Evolutionary conservation across 257 asterid genomes (phyloP), one percentile per base, ranked within the genome.

Genomic region (Jaltomata sinuosa): DNA sequence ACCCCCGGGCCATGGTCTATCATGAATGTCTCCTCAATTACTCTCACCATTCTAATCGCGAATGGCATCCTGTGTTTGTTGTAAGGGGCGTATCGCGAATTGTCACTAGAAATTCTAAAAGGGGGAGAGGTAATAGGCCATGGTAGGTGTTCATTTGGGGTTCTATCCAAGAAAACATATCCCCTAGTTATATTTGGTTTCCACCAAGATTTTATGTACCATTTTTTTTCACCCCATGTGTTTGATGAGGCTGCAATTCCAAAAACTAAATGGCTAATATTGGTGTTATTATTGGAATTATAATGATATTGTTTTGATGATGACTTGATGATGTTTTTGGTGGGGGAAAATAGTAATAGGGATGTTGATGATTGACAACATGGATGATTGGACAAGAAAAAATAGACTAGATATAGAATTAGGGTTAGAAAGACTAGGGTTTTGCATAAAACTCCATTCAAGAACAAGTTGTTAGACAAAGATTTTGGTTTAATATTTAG

Each of bases 201-300:
- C 91, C 91, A 88, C 91, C 89, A 88, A 31, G 91, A 79, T 27
- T 88, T 84, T 4, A 83, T 80, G 22, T 82, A 88, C 53, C 62
- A 19, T 80, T 67, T 88, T 31, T 84, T 86, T 67, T 32, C 12
- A 6, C 53, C 84, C 89, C 89, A 86, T 22, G 89, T 83, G 14
- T 80, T 61, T 65, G 87, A 83, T 57, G 87, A 81, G 55, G 86
- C 87, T 2, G 88, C 84, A 38, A 88, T 84, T 38, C 89, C 89
- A 57, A 88, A 86, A 76, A 82, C 85, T 11, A 86, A 53, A 68
- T 88, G 89, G 85, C 71, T 88, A 25, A 84, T 36, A n/a, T 88
- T 67, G 0, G 77, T 34, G 34, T 34, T 67, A 67, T 8, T 19
- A 67, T 65, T 65, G 14, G 74, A 64, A 15, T 61, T 61, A 61